Conservation (phyloP, 2,329 filamentous ascomycete genomes). For the Penicillium thymicola region DNA sequence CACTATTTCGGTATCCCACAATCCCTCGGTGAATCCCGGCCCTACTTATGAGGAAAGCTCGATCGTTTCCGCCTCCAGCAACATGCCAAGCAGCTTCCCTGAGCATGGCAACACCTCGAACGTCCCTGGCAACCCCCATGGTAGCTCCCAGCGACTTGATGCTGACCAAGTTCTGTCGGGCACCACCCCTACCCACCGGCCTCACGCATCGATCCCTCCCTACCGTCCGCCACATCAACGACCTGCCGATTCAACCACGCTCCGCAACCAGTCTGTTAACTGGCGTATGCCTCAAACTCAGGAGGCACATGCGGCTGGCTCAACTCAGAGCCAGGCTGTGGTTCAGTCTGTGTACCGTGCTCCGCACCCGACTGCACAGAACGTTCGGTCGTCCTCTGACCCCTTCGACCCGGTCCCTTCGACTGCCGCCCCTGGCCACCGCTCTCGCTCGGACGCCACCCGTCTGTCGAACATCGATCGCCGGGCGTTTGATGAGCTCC, state of each 20-base stretch:
- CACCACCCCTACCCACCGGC: neutral
- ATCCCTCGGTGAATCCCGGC: neutral
- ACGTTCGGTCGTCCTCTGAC: conserved; percentile 3
- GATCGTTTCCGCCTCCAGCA: neutral
- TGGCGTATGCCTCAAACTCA: neutral
- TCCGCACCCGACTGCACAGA: neutral
- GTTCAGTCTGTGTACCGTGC: neutral
- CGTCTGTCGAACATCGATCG: neutral
- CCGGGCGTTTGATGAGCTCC: neutral
- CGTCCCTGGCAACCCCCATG: neutral
- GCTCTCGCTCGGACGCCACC: neutral
- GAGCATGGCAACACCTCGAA: neutral
- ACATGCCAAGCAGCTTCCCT: neutral
- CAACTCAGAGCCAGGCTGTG: neutral
- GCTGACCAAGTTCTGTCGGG: neutral
- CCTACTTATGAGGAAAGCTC: neutral
- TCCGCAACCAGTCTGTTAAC: neutral
- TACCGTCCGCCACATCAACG: conserved; percentile 1
- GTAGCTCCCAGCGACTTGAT: neutral
- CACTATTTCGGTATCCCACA: neutral
- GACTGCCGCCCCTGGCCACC: neutral
- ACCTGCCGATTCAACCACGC: neutral
- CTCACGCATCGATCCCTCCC: neutral
- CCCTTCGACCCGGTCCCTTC: neutral
- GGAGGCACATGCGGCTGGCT: neutral